Conservation (phyloP, 768 basidiomycete species). For the Suillus hirtellus region DNA sequence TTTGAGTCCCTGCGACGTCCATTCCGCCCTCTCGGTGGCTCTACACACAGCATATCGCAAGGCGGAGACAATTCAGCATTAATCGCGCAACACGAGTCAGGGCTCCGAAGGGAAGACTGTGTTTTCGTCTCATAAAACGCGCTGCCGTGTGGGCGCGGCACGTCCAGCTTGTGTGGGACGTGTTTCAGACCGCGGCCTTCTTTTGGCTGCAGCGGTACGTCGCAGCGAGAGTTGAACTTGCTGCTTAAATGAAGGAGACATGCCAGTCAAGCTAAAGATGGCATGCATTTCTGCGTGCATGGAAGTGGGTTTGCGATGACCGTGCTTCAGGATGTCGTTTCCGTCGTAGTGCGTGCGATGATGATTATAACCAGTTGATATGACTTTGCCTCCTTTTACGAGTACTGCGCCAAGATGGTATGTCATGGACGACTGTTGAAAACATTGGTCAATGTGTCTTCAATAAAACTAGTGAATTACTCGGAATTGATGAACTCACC, state of each 20-base stretch:
- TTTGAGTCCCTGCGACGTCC: conserved; percentile 39
- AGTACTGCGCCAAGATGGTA: conserved; percentile 48
- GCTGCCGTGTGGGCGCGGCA: background rate
- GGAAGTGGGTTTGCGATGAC: conserved; percentile 41
- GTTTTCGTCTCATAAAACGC: conserved; percentile 1
- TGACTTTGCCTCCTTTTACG: conserved; percentile 54
- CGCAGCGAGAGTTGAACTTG: conserved; percentile 47
- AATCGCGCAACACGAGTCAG: background rate
- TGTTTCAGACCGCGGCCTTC: conserved; percentile 16
- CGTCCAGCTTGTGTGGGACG: conserved; percentile 7
- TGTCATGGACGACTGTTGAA: conserved; percentile 42
- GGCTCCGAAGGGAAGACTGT: background rate
- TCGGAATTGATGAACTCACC: conserved; percentile 19
- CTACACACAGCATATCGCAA: background rate
- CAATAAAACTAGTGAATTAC: background rate
- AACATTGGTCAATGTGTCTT: background rate
- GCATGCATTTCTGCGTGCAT: conserved; percentile 66
- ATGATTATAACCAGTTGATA: conserved; percentile 55
- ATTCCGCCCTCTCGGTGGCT: conserved; percentile 31
- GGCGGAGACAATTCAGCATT: conserved; percentile 1
- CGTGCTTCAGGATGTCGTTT: conserved; percentile 36
- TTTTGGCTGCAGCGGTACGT: conserved; percentile 24
- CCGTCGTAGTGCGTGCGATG: conserved; percentile 56
- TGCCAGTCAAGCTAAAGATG: conserved; percentile 52
- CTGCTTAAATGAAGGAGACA: conserved; percentile 52